phyloP scores from a whole-genome alignment of 148 eudicot species.

The Rhododendron molle region DNA sequence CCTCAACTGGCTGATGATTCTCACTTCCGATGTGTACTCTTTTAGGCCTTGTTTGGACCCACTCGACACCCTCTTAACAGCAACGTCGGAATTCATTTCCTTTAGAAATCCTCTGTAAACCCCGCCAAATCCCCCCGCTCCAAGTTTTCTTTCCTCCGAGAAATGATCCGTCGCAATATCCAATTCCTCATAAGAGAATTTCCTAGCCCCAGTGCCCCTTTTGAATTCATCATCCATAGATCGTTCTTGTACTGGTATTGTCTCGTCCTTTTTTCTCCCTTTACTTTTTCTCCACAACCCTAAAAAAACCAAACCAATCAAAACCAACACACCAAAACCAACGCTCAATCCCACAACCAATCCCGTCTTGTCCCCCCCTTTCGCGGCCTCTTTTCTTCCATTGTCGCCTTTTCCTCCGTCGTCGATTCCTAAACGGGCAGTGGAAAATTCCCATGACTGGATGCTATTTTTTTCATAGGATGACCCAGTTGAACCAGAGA shows the following conservation, averaged over 20 bases:
- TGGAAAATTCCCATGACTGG: slow-evolving; percentile 17
- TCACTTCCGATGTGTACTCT: neutral
- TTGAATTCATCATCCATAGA: neutral
- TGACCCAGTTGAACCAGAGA: slow-evolving; percentile 22
- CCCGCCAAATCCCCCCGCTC: neutral
- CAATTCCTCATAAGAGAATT: neutral
- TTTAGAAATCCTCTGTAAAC: neutral
- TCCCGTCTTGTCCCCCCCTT: neutral
- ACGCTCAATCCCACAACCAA: neutral
- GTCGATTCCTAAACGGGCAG: no score
- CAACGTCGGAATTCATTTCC: neutral
- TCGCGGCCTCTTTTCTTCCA: no score
- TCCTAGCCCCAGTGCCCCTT: neutral
- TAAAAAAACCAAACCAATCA: neutral
- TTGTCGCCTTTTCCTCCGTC: no score
- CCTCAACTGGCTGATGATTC: neutral
- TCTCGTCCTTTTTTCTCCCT: neutral
- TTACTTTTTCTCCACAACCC: neutral
- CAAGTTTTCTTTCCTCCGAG: neutral
- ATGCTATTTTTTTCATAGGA: slow-evolving; percentile 9
- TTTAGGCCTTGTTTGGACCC: neutral
- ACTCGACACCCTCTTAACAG: neutral
- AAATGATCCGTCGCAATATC: neutral
- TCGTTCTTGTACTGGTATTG: neutral
- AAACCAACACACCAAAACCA: neutral